Evolutionary conservation across 768 basidiomycete species (phyloP), one percentile per base, ranked within the genome.

Genomic region (Leccinum longicurvipes): DNA sequence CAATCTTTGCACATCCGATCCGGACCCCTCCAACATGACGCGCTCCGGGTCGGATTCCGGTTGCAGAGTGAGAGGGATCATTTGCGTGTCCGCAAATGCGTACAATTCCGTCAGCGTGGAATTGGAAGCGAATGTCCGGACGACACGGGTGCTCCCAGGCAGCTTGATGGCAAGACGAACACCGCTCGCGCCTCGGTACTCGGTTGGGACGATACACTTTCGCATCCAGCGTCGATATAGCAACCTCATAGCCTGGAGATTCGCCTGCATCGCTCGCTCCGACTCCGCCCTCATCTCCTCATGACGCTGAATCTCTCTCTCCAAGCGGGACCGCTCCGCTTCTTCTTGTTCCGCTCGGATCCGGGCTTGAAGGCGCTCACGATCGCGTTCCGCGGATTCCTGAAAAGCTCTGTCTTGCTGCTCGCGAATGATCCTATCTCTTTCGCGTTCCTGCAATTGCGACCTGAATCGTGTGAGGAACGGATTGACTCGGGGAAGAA

Each of bases 361-460:
- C 44, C 76, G 76, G 6, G 74, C 76, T 53, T 82, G 75, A 28
- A 92, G 84, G 47, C 86, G 77, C 67, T 87, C 89, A 24, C 79
- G 75, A 67, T 97, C 95, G 6, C 81, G 72, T 34, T 75, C 66
- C 2, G 82, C 85, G 0, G 85, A 78, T 51, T 86, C 83, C 36
- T 74, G 73, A 68, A 91, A 92, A 1, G 91, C 90, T 9, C 81
- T 77, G 63, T 96, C 94, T 63, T 94, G 93, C 62, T 90, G 87
- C 25, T 85, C 87, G 12, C 93, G 79, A 19, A 93, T 65, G 19
- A 76, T 72, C 12, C 92, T 78, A 19, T 88, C 83, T 4, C 72
- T 73, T 32, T 79, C 77, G 2, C 73, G 71, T 48, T 76, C 76
- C 60, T 86, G 72, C 65, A 83, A 67, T 48, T 82, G 76, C 0